These are phyloP conservation scores for Phytophthora ohioensis DNA, from an alignment of 352 stramenopile species.

Conservation along the genomic window DNA sequence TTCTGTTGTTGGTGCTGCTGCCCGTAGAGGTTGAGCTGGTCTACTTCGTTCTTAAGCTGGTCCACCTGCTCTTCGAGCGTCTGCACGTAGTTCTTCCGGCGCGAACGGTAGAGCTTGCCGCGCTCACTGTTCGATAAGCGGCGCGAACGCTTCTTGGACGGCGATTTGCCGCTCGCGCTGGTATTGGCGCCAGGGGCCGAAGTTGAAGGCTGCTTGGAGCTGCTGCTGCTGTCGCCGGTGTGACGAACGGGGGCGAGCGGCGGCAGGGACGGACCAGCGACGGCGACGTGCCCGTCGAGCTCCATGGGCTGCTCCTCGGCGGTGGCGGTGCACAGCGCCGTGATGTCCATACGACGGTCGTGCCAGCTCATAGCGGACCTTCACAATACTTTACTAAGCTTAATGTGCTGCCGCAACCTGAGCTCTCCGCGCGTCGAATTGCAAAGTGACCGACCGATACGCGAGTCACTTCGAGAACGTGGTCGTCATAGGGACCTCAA, in stretches of 20 bases:
- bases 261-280: slow-evolving; percentile 7
- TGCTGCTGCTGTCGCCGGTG: background rate
- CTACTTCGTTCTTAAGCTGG: slow-evolving; percentile 53
- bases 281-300: background rate
- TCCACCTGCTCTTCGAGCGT: slow-evolving; percentile 57
- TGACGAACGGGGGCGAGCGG: slow-evolving; percentile 29
- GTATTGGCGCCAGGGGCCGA: background rate
- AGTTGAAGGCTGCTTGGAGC: slow-evolving; percentile 12
- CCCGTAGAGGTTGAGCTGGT: slow-evolving; percentile 38
- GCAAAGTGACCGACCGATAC: slow-evolving; percentile 24
- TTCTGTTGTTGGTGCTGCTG: slow-evolving; percentile 27
- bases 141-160: slow-evolving; percentile 49
- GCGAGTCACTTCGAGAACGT: slow-evolving; percentile 15
- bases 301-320: slow-evolving; percentile 6
- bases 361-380: slow-evolving; percentile 16
- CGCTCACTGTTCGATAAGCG: slow-evolving; percentile 71
- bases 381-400: background rate
- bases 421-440: slow-evolving; percentile 29
- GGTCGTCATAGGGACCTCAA: slow-evolving; percentile 23
- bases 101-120: slow-evolving; percentile 67
- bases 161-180: slow-evolving; percentile 14
- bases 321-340: slow-evolving; percentile 28
- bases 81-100: slow-evolving; percentile 58
- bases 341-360: slow-evolving; percentile 51
- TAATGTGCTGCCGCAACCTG: background rate